These are phyloP conservation scores for Conoideocrella luteorostrata DNA, from an alignment of 2,329 filamentous ascomycete genomes.

Conservation along the genomic window DNA sequence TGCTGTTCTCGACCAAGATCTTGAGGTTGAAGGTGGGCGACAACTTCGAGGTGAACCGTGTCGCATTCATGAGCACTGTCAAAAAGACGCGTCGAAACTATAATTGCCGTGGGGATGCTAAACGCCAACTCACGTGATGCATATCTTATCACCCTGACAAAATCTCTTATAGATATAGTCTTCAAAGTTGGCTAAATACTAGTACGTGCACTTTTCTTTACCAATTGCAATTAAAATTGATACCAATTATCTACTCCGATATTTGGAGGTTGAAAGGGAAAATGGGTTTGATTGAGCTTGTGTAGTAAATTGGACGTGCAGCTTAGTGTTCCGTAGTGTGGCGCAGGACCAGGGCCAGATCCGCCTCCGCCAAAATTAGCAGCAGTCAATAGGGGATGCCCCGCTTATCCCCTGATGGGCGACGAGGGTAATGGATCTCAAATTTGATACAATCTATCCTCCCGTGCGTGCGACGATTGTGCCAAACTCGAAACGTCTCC, in stretches of 20 bases:
- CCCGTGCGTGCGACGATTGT: not conserved
- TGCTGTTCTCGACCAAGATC: not conserved
- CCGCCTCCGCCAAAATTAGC: too few relatives aligned
- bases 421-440: not conserved
- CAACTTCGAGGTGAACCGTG: not conserved
- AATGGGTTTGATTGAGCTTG: too few relatives aligned
- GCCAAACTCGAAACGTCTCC: not conserved
- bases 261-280: too few relatives aligned
- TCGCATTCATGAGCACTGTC: not conserved
- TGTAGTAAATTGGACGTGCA: too few relatives aligned
- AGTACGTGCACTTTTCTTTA: too few relatives aligned
- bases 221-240: too few relatives aligned
- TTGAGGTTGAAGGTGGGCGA: not conserved
- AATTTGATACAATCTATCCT: not conserved
- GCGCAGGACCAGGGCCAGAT: not conserved
- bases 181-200: too few relatives aligned
- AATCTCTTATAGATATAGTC: too few relatives aligned
- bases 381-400: not conserved
- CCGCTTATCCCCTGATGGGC: conserved; percentile 2
- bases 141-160: too few relatives aligned
- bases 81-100: not conserved
- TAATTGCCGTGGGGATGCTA: not conserved
- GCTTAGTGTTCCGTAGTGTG: too few relatives aligned
- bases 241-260: too few relatives aligned
- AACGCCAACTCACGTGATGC: conserved; percentile 8